Conservation (phyloP, 768 basidiomycete genomes). For the Kwoniella mangroviensis region DNA sequence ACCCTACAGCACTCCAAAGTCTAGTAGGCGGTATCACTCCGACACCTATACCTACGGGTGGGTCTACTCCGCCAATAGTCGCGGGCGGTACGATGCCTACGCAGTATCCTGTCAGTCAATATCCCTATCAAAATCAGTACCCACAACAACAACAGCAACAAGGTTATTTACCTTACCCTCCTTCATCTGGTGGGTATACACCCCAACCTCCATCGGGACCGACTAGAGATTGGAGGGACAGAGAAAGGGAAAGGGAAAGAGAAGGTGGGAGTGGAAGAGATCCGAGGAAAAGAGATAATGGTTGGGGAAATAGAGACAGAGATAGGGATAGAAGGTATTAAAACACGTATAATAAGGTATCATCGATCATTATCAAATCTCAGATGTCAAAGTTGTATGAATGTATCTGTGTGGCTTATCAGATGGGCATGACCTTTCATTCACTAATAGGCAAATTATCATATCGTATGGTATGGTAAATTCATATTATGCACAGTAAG, state of each 20-base stretch:
- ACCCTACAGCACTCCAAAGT: constrained; percentile 28
- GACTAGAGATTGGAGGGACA: neutral
- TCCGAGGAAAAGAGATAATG: constrained; percentile 17
- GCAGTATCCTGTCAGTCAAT: neutral
- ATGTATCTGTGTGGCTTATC: too few relatives aligned
- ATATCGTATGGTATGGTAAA: too few relatives aligned
- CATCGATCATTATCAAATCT: too few relatives aligned
- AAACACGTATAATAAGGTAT: neutral
- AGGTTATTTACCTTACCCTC: constrained; percentile 15
- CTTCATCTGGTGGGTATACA: neutral
- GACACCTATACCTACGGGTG: constrained; percentile 2
- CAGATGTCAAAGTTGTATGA: too few relatives aligned
- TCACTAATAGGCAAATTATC: too few relatives aligned
- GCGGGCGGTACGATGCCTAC: constrained; percentile 1
- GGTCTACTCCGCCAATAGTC: constrained; percentile 6
- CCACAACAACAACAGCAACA: constrained; percentile 14
- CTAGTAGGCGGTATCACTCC: constrained; percentile 19
- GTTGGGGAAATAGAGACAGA: constrained; percentile 8
- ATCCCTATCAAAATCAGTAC: neutral
- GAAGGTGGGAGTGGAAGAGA: neutral
- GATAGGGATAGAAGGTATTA: constrained; percentile 3
- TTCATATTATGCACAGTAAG: too few relatives aligned
- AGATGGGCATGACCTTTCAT: too few relatives aligned
- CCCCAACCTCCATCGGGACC: neutral
- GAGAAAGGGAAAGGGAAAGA: too few relatives aligned